Percentiles rank a stretch among this genome's conserved stretches.
Conservation (phyloP, 2,329 filamentous ascomycete species). For the Fusarium mundagurra region DNA sequence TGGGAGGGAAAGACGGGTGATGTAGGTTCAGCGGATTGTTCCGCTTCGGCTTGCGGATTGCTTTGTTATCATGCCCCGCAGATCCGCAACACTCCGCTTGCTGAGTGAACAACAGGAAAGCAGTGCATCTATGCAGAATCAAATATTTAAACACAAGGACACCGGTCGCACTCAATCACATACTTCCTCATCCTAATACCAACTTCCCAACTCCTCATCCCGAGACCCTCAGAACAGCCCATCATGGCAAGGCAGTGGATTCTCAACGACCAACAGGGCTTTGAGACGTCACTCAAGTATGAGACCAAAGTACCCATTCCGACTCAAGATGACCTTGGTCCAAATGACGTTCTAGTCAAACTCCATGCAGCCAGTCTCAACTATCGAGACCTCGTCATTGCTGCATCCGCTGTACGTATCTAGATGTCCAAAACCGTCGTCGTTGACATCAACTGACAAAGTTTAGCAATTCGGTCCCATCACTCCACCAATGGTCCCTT, state of each 20-base stretch:
- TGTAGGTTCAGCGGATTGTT: not conserved
- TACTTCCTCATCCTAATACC: not conserved
- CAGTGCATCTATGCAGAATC: not conserved
- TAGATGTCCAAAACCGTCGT: not conserved
- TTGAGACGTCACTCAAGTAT: conserved; percentile 48
- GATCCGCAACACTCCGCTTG: not conserved
- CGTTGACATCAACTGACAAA: not conserved
- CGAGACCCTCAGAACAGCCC: not conserved
- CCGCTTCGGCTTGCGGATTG: not conserved
- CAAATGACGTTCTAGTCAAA: conserved; percentile 70
- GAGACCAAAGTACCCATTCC: conserved; percentile 37
- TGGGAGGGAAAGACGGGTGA: accelerated
- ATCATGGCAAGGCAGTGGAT: conserved; percentile 37
- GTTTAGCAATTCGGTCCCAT: conserved; percentile 37
- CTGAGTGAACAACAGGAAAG: not conserved
- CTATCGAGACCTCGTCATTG: conserved; percentile 59
- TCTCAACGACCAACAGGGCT: conserved; percentile 45
- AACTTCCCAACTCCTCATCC: accelerated
- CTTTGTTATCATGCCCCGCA: not conserved
- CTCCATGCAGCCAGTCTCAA: conserved; percentile 60
- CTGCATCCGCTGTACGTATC: conserved; percentile 43
- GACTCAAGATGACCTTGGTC: conserved; percentile 53
- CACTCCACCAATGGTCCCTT: conserved; percentile 43
- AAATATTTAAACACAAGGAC: not conserved
- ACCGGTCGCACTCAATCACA: accelerated